These are phyloP conservation scores for Magnusiomyces suaveolens DNA, from an alignment of 1,139 yeast species.

Conservation along the genomic window DNA sequence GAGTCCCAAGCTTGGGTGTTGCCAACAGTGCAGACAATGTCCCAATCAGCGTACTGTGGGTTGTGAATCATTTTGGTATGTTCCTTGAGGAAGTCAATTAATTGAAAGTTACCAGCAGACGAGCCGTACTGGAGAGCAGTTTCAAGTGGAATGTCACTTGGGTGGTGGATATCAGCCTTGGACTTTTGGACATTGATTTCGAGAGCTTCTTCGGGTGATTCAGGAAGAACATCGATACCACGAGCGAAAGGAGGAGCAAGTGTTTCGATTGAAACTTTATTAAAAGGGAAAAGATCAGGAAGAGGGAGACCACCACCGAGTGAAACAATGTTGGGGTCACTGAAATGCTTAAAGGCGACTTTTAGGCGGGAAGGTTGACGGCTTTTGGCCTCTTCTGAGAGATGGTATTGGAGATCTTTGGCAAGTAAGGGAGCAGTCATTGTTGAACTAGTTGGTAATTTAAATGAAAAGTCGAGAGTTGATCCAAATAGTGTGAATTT, in stretches of 20 bases:
- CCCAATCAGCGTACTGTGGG: constrained; percentile 62
- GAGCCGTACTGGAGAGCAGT: constrained; percentile 86
- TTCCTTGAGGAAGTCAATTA: constrained; percentile 57
- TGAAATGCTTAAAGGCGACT: constrained; percentile 67
- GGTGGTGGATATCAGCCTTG: not conserved
- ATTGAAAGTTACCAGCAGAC: constrained; percentile 70
- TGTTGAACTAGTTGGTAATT: constrained; percentile 1
- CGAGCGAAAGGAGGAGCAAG: constrained; percentile 68
- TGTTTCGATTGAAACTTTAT: constrained; percentile 54
- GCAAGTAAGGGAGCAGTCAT: constrained; percentile 27
- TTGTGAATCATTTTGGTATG: constrained; percentile 65
- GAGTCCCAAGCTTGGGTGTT: constrained; percentile 89
- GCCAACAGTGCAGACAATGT: constrained; percentile 54
- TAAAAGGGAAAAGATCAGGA: constrained; percentile 87
- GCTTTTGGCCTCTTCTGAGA: constrained; percentile 67
- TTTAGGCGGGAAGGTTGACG: constrained; percentile 78
- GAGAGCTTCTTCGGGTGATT: constrained; percentile 38
- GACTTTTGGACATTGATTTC: constrained; percentile 7
- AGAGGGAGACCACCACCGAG: constrained; percentile 95
- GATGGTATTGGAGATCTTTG: constrained; percentile 63
- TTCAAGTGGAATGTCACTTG: constrained; percentile 60
- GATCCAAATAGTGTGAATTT: too few relatives aligned
- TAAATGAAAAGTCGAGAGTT: not conserved
- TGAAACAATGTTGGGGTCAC: constrained; percentile 68
- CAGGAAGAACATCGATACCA: constrained; percentile 65